Percentiles rank a stretch among this genome's conserved stretches.
phyloP scores from a whole-genome alignment of 2,329 filamentous ascomycete genomes.

The Nothophoma quercina region DNA sequence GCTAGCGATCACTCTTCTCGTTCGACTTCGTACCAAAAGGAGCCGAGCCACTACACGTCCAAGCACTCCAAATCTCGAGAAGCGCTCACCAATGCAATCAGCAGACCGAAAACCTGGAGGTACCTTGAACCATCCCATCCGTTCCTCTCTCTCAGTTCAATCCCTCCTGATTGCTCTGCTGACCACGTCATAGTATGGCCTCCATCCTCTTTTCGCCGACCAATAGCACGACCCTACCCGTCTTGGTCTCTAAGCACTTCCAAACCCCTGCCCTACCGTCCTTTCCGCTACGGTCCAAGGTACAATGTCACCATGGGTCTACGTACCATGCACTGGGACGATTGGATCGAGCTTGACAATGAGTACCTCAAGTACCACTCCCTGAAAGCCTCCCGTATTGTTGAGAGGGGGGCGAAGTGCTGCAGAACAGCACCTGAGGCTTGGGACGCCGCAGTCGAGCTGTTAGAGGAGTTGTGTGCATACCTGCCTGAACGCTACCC shows the following conservation, averaged over 20 bases:
- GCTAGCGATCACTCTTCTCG: slow-evolving; percentile 24
- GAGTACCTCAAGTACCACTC: slow-evolving; percentile 76
- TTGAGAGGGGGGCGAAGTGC: slow-evolving; percentile 71
- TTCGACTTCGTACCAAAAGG: slow-evolving; percentile 36
- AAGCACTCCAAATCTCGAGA: slow-evolving; percentile 57
- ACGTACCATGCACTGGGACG: slow-evolving; percentile 71
- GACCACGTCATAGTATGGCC: slow-evolving; percentile 58
- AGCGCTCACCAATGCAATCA: slow-evolving; percentile 48
- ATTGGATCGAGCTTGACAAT: slow-evolving; percentile 88
- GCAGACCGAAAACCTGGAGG: slow-evolving; percentile 56
- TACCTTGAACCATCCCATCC: slow-evolving; percentile 39
- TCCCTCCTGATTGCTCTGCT: neutral
- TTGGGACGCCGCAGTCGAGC: slow-evolving; percentile 74
- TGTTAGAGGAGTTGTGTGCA: slow-evolving; percentile 73
- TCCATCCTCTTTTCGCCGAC: slow-evolving; percentile 66
- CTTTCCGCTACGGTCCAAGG: slow-evolving; percentile 78
- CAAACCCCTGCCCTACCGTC: slow-evolving; percentile 77
- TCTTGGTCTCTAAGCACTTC: slow-evolving; percentile 73
- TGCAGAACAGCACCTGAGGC: slow-evolving; percentile 74
- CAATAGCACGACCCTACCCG: slow-evolving; percentile 67
- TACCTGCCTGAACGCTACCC: slow-evolving; percentile 82
- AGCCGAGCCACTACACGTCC: slow-evolving; percentile 20
- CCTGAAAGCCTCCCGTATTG: slow-evolving; percentile 73
- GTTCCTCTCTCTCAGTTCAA: neutral
- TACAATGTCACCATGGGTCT: slow-evolving; percentile 82